Percentiles rank a stretch among this genome's conserved stretches.
phyloP scores from a whole-genome alignment of 2,329 filamentous ascomycete species.

The Pseudogymnoascus sp. region DNA sequence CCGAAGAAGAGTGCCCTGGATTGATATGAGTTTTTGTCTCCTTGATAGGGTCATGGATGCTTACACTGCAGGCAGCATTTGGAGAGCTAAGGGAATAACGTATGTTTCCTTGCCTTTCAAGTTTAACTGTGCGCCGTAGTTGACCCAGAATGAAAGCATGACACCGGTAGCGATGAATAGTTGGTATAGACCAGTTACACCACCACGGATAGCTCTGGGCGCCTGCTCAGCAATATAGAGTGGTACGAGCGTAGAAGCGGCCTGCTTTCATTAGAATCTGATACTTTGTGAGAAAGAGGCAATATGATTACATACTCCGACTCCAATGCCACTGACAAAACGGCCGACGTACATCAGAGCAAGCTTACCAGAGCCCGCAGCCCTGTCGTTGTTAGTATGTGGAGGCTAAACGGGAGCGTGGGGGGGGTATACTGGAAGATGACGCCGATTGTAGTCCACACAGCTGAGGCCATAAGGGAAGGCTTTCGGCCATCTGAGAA shows the following conservation, averaged over 20 bases:
- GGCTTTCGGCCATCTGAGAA: constrained; percentile 21
- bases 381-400: neutral
- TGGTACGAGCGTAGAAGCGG: constrained; percentile 32
- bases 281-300: constrained; percentile 42
- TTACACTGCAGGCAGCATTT: constrained; percentile 52
- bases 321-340: constrained; percentile 40
- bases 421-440: constrained; percentile 44
- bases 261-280: constrained; percentile 40
- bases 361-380: constrained; percentile 50
- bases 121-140: constrained; percentile 44
- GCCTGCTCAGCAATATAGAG: constrained; percentile 42
- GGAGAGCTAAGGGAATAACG: constrained; percentile 55
- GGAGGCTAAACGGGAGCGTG: neutral
- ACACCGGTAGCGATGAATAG: constrained; percentile 35
- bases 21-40: neutral
- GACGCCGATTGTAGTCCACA: constrained; percentile 52
- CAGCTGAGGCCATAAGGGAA: constrained; percentile 45
- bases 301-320: constrained; percentile 25
- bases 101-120: constrained; percentile 42
- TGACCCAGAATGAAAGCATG: constrained; percentile 43
- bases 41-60: neutral
- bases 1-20: constrained; percentile 42
- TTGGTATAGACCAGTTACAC: constrained; percentile 42
- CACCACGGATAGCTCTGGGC: constrained; percentile 42
- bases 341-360: constrained; percentile 58